Base-by-base conservation (phyloP, 495 filamentous ascomycete species). In the Cercophora newfieldiana region DNA sequence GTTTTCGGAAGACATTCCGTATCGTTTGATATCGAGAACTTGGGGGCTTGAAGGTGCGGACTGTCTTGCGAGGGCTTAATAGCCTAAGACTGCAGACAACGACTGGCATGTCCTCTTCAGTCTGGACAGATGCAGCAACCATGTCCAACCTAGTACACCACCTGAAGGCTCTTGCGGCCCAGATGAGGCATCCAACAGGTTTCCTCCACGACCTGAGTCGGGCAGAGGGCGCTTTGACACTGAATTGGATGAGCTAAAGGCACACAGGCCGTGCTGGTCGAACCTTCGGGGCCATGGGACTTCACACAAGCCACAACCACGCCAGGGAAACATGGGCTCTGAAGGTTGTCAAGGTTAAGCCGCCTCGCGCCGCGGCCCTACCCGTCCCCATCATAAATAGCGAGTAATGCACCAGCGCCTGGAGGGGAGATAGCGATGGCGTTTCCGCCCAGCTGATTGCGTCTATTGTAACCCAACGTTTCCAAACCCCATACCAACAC, bases 41-140 rank as follows among this genome's bases (percentile, higher is more conserved):
- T 14, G 3, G 37, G 37, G 37, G 3, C 37, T 44, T 14, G 37
- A 14, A 4, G 12, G 37, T 4, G 37, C 18, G 37, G 10, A 14
- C 4, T 5, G 37, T 14, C 37, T 44, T 14, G 2, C 18, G 12
- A 14, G 37, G 12, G 37, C 3, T 44, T 44, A 33, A 5, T 33
- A 33, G n/a, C 18, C 18, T 44, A 14, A 44, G 18, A 44, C 37
- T 44, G 2, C 37, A 4, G n/a, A n/a, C n/a, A n/a, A n/a, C n/a
- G n/a, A n/a, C n/a, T 44, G 37, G 10, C 2, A 44, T 44, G 37
- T 8, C 37, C 3, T 14, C 18, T 16, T 44, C 10, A 16, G 3
- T 4, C 10, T 14, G 37, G 10, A 44, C 77, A 7, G 71, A 74
- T 18, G 75, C 49, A 4, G 30, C 4, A 33, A 33, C 30, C 30